phyloP scores from a whole-genome alignment of 495 filamentous ascomycete genomes.

The Hyaloscypha bicolor region DNA sequence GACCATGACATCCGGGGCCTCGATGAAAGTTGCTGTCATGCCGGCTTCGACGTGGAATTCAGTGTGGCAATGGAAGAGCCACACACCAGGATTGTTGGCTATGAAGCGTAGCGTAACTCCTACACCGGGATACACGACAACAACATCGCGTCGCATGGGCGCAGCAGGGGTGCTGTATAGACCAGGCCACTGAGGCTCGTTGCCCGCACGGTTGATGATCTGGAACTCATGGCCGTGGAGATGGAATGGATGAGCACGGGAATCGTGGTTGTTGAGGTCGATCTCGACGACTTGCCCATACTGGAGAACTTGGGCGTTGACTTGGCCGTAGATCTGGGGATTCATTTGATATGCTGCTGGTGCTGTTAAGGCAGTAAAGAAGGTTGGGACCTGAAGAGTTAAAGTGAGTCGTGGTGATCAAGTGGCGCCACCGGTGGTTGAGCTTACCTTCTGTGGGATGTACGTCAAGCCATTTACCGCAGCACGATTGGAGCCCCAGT shows the following conservation, averaged over 20 bases:
- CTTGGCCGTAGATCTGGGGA: slow-evolving; percentile 69
- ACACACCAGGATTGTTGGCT: slow-evolving; percentile 71
- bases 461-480: slow-evolving; percentile 80
- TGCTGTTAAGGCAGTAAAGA: slow-evolving; percentile 73
- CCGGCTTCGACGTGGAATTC: slow-evolving; percentile 80
- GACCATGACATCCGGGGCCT: slow-evolving; percentile 60
- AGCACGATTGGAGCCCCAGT: slow-evolving; percentile 31
- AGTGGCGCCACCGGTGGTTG: neutral
- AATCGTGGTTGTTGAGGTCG: slow-evolving; percentile 76
- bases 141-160: slow-evolving; percentile 57
- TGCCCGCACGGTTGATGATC: slow-evolving; percentile 53
- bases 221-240: slow-evolving; percentile 81
- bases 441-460: slow-evolving; percentile 62
- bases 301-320: slow-evolving; percentile 64
- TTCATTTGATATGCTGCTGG: slow-evolving; percentile 35
- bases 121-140: slow-evolving; percentile 53
- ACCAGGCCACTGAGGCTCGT: slow-evolving; percentile 43
- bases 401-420: neutral
- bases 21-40: slow-evolving; percentile 69
- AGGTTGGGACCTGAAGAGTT: slow-evolving; percentile 50
- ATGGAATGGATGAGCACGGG: slow-evolving; percentile 56
- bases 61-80: slow-evolving; percentile 80
- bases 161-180: slow-evolving; percentile 35
- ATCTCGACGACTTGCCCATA: slow-evolving; percentile 73
- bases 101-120: slow-evolving; percentile 60